Evolutionary conservation across 2,329 filamentous ascomycete genomes (phyloP).

Genomic region (Gyromitra esculenta): DNA sequence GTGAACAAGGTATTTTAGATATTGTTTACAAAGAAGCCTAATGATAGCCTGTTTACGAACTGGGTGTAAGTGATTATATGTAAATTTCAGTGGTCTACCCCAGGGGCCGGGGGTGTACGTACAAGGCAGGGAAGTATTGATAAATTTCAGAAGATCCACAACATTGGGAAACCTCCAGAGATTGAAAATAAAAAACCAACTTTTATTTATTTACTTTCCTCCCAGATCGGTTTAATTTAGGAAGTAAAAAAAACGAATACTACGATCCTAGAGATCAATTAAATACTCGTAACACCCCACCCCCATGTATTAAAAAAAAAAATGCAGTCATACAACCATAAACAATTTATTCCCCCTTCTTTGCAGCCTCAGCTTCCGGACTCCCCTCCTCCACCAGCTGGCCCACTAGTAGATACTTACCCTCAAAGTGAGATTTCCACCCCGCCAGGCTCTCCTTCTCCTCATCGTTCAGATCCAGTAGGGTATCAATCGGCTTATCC

Average conservation of each 20-base stretch:
- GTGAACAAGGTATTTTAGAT: constrained; percentile 6
- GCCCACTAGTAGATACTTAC: constrained; percentile 96
- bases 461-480: constrained; percentile 67
- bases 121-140: background rate
- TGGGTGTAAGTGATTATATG: background rate
- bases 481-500: constrained; percentile 65
- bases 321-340: background rate
- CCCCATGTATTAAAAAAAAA: background rate
- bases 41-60: background rate
- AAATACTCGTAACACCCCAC: background rate
- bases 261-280: background rate
- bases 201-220: background rate
- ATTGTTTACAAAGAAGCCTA: background rate
- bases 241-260: background rate
- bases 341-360: constrained; percentile 60
- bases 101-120: background rate
- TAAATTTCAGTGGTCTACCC: background rate
- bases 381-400: constrained; percentile 71
- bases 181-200: background rate
- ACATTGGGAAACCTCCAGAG: background rate
- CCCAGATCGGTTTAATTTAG: background rate
- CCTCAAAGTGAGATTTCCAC: constrained; percentile 92
- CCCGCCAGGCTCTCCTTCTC: constrained; percentile 72
- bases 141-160: background rate
- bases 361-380: constrained; percentile 67